These are phyloP conservation scores for Diutina mesorugosa DNA, from an alignment of 1,139 yeast species.

Conservation along the genomic window DNA sequence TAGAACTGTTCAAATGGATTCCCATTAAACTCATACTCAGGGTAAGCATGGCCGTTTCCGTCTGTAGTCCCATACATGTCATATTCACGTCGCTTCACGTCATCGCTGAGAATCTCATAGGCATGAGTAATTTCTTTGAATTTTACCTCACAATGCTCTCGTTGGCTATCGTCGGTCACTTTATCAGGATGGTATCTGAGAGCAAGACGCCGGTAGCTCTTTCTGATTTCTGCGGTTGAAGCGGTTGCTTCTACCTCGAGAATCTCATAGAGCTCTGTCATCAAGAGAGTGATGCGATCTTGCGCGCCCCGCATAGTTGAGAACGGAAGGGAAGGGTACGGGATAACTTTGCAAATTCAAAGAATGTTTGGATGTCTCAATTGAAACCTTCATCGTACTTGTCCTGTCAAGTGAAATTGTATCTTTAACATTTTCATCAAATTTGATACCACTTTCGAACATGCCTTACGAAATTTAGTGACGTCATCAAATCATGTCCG, in stretches of 20 bases:
- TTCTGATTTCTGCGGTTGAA: constrained; percentile 51
- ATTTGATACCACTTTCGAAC: no score
- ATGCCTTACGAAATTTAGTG: no score
- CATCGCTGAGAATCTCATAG: constrained; percentile 64
- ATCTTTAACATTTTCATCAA: no score
- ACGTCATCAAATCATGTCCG: no score
- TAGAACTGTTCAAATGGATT: constrained; percentile 31
- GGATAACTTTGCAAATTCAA: no score
- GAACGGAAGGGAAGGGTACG: background rate
- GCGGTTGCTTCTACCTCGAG: constrained; percentile 59
- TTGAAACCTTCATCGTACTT: no score
- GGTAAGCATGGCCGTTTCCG: constrained; percentile 10
- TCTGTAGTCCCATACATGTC: constrained; percentile 44
- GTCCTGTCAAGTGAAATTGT: no score
- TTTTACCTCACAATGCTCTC: constrained; percentile 55
- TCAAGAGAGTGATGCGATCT: background rate
- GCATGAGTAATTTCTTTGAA: constrained; percentile 73
- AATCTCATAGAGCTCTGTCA: constrained; percentile 38
- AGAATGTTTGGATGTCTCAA: no score
- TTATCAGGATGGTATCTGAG: constrained; percentile 73
- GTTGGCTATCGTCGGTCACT: constrained; percentile 46
- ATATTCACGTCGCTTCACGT: constrained; percentile 38
- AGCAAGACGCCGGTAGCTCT: constrained; percentile 68
- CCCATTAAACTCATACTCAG: constrained; percentile 8
- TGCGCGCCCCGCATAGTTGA: background rate